Conservation (phyloP, 345 rosid genomes). For the Camelina hispida region DNA sequence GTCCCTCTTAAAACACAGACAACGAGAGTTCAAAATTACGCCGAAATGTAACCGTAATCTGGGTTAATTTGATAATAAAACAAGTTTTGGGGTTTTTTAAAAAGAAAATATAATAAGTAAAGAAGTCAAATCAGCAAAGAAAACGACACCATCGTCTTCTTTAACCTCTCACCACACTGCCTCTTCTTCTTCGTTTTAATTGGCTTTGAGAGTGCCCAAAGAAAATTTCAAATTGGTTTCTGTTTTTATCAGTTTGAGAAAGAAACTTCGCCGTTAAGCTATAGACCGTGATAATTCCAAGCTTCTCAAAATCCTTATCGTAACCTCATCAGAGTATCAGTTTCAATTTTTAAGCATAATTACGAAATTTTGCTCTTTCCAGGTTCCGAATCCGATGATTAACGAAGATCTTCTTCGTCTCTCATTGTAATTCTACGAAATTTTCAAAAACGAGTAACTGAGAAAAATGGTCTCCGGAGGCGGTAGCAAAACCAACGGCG, state of each 20-base stretch:
- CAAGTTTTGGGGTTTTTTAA: not conserved
- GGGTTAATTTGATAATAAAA: not conserved
- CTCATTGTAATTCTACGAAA: not conserved
- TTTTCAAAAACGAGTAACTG: not conserved
- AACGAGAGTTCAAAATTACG: no score
- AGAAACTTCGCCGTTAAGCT: not conserved
- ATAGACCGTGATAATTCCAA: not conserved
- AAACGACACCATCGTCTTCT: not conserved
- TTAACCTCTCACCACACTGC: not conserved
- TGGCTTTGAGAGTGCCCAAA: not conserved
- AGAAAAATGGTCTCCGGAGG: slow-evolving; percentile 26
- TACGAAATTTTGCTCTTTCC: not conserved
- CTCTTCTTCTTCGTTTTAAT: not conserved
- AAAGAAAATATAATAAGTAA: not conserved
- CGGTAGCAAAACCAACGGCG: not conserved
- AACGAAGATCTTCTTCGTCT: not conserved
- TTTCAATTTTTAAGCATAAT: not conserved
- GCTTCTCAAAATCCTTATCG: not conserved
- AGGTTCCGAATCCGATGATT: not conserved
- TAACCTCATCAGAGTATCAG: not conserved
- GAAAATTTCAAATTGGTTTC: slow-evolving; percentile 1
- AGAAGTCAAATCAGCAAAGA: not conserved
- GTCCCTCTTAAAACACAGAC: not conserved
- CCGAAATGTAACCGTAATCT: no score
- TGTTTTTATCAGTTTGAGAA: not conserved